These are phyloP conservation scores for Trichoderma pleuroti DNA, from an alignment of 2,329 filamentous ascomycete species.

Conservation along the genomic window DNA sequence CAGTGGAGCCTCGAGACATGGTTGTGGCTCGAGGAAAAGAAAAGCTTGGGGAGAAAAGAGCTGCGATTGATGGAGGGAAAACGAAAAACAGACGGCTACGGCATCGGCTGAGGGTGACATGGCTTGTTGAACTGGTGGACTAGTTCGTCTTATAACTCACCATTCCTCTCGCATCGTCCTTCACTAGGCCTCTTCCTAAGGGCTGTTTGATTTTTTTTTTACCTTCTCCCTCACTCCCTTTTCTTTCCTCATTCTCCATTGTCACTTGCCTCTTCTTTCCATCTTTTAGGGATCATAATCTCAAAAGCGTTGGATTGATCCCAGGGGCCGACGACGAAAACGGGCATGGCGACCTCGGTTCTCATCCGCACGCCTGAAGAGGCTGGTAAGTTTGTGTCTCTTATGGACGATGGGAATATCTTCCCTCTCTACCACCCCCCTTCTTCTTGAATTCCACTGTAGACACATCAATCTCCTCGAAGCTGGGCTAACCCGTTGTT, in stretches of 20 bases:
- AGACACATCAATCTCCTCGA: neutral
- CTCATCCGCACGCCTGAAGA: constrained; percentile 59
- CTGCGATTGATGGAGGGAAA: neutral
- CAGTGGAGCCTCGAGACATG: constrained; percentile 15
- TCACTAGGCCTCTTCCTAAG: neutral
- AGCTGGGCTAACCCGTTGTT: constrained; percentile 23
- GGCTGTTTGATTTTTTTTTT: neutral
- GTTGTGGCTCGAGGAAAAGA: neutral
- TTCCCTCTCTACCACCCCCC: neutral
- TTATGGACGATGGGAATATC: neutral
- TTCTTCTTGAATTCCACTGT: neutral
- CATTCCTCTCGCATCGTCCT: constrained; percentile 6
- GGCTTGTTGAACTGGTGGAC: neutral
- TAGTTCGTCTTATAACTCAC: constrained; percentile 13
- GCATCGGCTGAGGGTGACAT: neutral
- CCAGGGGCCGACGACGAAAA: constrained; percentile 24
- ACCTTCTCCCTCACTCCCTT: neutral
- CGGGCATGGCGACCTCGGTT: constrained; percentile 41
- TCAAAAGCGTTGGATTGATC: neutral
- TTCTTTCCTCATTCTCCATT: neutral
- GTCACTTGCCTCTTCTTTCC: neutral
- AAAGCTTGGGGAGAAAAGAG: neutral
- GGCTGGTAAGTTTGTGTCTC: constrained; percentile 52
- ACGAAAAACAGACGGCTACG: neutral
- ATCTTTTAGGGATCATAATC: neutral